Base-by-base conservation (phyloP, 805 yeast genomes). In the Candida bentonensis region DNA sequence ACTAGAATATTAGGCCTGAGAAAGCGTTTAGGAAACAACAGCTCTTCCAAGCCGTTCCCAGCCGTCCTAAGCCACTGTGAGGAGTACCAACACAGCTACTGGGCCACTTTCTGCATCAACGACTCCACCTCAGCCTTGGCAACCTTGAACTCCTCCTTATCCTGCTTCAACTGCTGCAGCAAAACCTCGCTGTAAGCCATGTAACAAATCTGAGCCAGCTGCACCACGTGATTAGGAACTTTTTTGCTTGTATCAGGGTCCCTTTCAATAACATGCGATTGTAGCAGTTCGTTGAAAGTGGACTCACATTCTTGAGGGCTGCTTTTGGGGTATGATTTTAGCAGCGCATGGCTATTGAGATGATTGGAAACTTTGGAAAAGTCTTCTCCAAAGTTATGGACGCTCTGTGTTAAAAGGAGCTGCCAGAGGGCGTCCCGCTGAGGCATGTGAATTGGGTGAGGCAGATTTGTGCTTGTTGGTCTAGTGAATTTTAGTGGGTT, bases 351-450 rank as follows among this genome's bases (percentile, higher is more conserved):
- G 23, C 49, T 30, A 26, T 49, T 48, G 46, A 61, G 49, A 15
- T 36, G 48, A 9, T 42, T 42, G 13, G 61, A 51, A 2, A 61
- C 52, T 2, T 42, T 46, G 3, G 25, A 44, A 42, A 56, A 61
- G 33, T 49, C 49, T 22, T 49, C 55, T 21, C 52, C 53, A 41
- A 46, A 47, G 43, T 61, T 64, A 34, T 60, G 58, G n/a, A 62
- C 57, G 23, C 55, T 46, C 44, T 62, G 66, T 1, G 54, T 56
- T 15, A 62, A 53, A 11, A 62, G 46, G 23, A 62, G 54, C 43
- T 53, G 53, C 51, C 53, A 57, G 22, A 61, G 48, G 20, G 53
- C 36, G 17, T 30, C 36, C 7, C n/a, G n/a, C n/a, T n/a, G n/a
- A n/a, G n/a, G n/a, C n/a, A n/a, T n/a, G n/a, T n/a, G 47, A 33